Evolutionary conservation across 2,329 filamentous ascomycete species (phyloP).

Genomic region (Hypoxylon sp.): DNA sequence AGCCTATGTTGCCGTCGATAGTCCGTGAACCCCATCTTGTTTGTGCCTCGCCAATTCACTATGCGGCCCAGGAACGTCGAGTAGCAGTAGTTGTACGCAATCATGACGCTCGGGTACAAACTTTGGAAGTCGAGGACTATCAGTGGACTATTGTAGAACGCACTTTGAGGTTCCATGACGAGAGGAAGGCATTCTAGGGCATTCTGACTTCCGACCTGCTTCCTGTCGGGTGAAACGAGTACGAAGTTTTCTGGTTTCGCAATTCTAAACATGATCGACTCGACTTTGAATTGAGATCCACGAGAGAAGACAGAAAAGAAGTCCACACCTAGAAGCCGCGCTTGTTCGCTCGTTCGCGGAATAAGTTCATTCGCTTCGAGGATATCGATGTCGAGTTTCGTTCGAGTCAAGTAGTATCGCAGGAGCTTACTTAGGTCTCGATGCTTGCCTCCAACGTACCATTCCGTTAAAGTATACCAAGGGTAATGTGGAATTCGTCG

Average conservation of each 20-base stretch:
- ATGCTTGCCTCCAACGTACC: constrained; percentile 79
- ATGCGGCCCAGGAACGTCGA: constrained; percentile 94
- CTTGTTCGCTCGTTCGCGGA: constrained; percentile 91
- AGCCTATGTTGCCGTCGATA: constrained; percentile 83
- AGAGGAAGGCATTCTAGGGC: constrained; percentile 93
- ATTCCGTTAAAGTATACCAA: constrained; percentile 81
- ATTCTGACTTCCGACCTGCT: constrained; percentile 94
- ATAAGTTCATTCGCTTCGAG: constrained; percentile 91
- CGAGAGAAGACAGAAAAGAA: constrained; percentile 97
- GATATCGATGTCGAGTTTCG: constrained; percentile 88
- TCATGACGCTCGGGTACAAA: constrained; percentile 97
- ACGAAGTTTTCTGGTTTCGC: constrained; percentile 97
- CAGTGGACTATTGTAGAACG: constrained; percentile 90
- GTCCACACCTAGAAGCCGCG: constrained; percentile 90
- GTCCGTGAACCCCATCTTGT: constrained; percentile 94
- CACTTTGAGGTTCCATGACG: constrained; percentile 97
- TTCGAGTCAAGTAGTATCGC: constrained; percentile 80
- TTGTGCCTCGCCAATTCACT: constrained; percentile 86
- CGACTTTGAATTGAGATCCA: constrained; percentile 98
- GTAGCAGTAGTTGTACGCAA: constrained; percentile 99
- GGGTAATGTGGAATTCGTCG: constrained; percentile 89
- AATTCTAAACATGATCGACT: constrained; percentile 98
- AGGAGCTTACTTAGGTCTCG: constrained; percentile 80
- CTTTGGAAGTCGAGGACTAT: constrained; percentile 96
- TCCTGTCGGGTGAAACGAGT: constrained; percentile 87